Evolutionary conservation across 2,329 filamentous ascomycete genomes (phyloP).

Genomic region (Venturiaceae sp.): DNA sequence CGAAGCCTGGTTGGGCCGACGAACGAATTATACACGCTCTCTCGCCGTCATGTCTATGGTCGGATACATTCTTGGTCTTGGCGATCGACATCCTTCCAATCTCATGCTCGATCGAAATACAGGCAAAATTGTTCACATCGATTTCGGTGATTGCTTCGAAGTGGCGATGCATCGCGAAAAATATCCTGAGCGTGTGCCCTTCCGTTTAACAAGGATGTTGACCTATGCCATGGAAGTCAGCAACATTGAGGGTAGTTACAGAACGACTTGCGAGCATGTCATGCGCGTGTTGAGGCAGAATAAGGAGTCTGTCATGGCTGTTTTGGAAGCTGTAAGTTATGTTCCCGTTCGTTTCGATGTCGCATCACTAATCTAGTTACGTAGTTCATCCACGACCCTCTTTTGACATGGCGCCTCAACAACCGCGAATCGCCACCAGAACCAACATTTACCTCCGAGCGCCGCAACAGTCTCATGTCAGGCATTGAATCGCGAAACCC

Average conservation of each 20-base stretch:
- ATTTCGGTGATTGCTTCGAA: conserved; percentile 99
- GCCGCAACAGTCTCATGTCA: conserved; percentile 47
- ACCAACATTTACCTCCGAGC: conserved; percentile 50
- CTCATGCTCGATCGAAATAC: conserved; percentile 94
- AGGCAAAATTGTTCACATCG: conserved; percentile 95
- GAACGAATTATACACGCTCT: conserved; percentile 97
- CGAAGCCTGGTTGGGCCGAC: conserved; percentile 91
- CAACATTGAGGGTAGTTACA: conserved; percentile 98
- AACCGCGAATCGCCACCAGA: conserved; percentile 51
- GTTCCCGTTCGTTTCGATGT: neutral
- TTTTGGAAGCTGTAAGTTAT: conserved; percentile 81
- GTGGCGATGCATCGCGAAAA: conserved; percentile 99
- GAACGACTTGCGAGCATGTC: conserved; percentile 95
- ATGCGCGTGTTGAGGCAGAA: conserved; percentile 96
- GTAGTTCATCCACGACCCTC: conserved; percentile 97
- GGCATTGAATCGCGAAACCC: conserved; percentile 9
- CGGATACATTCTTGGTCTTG: conserved; percentile 95
- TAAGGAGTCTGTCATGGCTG: conserved; percentile 97
- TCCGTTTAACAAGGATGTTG: conserved; percentile 96
- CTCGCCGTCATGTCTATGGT: conserved; percentile 99
- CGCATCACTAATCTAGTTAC: conserved; percentile 11
- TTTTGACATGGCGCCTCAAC: conserved; percentile 88
- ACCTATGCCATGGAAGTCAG: conserved; percentile 99
- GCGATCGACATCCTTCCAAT: conserved; percentile 95
- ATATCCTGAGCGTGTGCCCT: conserved; percentile 93